phyloP scores from a whole-genome alignment of 768 basidiomycete species.

The Tylopilus vinaceipallidus region DNA sequence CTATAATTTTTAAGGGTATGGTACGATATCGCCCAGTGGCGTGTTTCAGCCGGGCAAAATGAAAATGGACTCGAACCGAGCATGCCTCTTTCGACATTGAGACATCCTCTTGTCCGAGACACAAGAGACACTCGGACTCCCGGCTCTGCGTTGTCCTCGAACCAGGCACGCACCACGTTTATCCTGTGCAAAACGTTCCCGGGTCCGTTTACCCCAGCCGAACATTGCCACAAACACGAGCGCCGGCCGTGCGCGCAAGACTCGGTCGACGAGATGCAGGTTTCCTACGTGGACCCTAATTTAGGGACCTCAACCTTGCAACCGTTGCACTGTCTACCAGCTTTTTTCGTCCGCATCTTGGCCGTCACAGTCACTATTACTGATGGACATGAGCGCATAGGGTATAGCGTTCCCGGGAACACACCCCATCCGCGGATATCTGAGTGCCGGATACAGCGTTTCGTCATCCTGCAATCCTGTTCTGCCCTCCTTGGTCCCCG shows the following conservation, averaged over 20 bases:
- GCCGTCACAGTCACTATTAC: no score
- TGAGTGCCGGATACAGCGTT: no score
- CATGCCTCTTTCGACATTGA: not conserved
- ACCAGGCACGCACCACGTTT: not conserved
- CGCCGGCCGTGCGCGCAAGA: no score
- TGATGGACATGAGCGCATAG: no score
- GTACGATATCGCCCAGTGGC: constrained; percentile 31
- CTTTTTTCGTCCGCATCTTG: not conserved
- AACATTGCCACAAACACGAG: no score
- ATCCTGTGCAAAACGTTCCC: not conserved
- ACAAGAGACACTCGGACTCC: not conserved
- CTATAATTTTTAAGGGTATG: constrained; percentile 13
- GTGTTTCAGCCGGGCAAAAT: constrained; percentile 25
- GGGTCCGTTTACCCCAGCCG: constrained; percentile 1
- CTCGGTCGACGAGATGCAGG: no score
- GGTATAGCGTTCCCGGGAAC: no score
- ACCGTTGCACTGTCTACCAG: not conserved
- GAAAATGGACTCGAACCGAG: not conserved
- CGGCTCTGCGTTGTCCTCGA: no score
- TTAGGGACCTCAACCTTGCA: not conserved
- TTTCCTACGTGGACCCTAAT: not conserved
- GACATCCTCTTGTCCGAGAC: constrained; percentile 6
- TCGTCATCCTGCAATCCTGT: no score
- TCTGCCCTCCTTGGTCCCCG: not conserved
- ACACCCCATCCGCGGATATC: no score